Percentiles rank a stretch among this genome's conserved stretches.
phyloP scores from a whole-genome alignment of 23 red algal species.

The Gracilariopsis chorda region DNA sequence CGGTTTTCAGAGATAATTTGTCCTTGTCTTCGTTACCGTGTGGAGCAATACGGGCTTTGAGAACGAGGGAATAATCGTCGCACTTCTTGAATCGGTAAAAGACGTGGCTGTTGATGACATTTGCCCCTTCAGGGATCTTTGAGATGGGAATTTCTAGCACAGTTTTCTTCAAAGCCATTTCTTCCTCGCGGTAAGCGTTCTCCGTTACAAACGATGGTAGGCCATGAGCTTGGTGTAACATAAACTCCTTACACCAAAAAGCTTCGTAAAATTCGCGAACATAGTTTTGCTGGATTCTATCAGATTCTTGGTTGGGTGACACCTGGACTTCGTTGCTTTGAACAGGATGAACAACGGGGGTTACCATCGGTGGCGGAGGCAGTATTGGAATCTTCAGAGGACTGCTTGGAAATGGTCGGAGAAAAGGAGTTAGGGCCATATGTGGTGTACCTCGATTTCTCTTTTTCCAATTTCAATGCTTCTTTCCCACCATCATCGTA shows the following conservation, averaged over 20 bases:
- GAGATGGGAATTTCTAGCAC: background rate
- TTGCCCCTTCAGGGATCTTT: conserved; percentile 25
- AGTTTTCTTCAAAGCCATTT: conserved; percentile 24
- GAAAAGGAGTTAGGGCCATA: too few species aligned
- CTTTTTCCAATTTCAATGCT: background rate
- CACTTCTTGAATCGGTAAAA: conserved; percentile 26
- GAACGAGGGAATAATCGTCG: background rate
- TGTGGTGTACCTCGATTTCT: too few species aligned
- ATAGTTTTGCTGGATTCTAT: background rate
- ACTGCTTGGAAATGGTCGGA: too few species aligned
- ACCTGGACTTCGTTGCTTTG: background rate
- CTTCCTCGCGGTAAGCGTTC: conserved; percentile 20
- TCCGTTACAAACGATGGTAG: background rate
- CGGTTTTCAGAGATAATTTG: background rate
- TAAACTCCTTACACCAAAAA: conserved; percentile 41
- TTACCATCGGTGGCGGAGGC: too few species aligned
- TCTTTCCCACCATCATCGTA: conserved; percentile 30
- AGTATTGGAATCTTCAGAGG: too few species aligned
- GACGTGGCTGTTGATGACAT: conserved; percentile 45
- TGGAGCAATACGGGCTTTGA: conserved; percentile 46
- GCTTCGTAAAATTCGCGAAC: background rate
- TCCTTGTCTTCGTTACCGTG: conserved; percentile 25
- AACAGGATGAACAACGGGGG: background rate
- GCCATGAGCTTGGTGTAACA: background rate
- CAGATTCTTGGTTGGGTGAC: background rate